phyloP scores from a whole-genome alignment of 352 stramenopile genomes.

The Nothophytophthora sp. region DNA sequence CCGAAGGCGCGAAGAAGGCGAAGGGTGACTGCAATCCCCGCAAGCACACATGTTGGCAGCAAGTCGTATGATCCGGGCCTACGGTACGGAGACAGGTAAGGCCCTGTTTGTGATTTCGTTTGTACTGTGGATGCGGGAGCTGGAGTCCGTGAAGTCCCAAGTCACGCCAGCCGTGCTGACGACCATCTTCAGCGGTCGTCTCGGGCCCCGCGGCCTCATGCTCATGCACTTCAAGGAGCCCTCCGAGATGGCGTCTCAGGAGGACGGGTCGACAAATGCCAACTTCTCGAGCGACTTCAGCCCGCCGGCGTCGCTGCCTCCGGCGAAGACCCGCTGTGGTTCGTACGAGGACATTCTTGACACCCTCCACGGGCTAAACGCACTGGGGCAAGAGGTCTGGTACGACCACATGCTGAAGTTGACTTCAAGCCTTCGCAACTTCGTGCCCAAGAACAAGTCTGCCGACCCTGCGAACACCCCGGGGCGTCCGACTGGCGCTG shows the following conservation, averaged over 20 bases:
- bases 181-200: constrained; percentile 1
- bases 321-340: not conserved
- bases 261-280: not conserved
- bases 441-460: constrained; percentile 10
- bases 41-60: constrained; percentile 1
- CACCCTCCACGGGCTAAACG: constrained; percentile 1
- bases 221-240: not conserved
- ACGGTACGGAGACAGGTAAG: not conserved
- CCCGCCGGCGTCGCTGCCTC: not conserved
- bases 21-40: not conserved
- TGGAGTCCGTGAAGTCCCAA: not conserved
- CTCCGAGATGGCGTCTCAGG: not conserved
- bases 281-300: no score
- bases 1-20: not conserved
- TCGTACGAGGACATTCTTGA: constrained; percentile 5
- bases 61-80: not conserved
- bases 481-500: not conserved
- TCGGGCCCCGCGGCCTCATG: not conserved
- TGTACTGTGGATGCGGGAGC: not conserved
- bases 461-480: constrained; percentile 1
- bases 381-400: not conserved
- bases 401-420: constrained; percentile 1
- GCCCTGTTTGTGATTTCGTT: not conserved
- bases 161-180: not conserved
- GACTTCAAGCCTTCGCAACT: constrained; percentile 1